These are phyloP conservation scores for Nyssa sinensis DNA, from an alignment of 148 eudicot species.

Conservation along the genomic window DNA sequence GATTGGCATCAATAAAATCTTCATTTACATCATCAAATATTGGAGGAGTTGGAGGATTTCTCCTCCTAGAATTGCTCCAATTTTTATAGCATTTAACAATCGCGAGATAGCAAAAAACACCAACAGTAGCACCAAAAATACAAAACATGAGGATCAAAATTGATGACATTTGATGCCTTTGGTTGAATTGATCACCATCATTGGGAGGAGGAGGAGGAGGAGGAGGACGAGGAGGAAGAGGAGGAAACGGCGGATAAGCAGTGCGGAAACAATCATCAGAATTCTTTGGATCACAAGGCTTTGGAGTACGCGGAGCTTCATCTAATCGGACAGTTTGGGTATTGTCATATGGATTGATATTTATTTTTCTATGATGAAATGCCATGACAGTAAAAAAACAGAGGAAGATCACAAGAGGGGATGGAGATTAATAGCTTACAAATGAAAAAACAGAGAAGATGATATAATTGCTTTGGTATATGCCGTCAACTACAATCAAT, in stretches of 20 bases:
- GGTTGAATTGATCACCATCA: not conserved
- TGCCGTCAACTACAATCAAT: not conserved
- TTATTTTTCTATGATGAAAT: not conserved
- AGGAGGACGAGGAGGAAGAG: not conserved
- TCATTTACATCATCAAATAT: not conserved
- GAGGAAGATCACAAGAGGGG: not conserved
- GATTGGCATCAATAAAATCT: conserved; percentile 17
- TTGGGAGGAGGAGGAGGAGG: conserved; percentile 9
- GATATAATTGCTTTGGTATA: not conserved
- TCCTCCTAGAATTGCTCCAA: conserved; percentile 8
- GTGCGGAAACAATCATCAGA: too few species aligned
- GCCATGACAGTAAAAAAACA: conserved; percentile 6
- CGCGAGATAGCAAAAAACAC: conserved; percentile 34
- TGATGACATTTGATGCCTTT: conserved; percentile 19
- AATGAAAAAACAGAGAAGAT: not conserved
- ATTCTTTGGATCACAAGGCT: too few species aligned
- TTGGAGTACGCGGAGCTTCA: too few species aligned
- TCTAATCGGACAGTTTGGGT: too few species aligned
- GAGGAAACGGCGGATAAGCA: not conserved
- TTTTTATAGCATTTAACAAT: conserved; percentile 21
- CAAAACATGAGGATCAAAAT: conserved; percentile 31
- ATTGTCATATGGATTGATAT: not conserved
- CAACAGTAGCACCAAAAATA: conserved; percentile 41
- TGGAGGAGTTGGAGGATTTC: not conserved
- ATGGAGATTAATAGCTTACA: not conserved